Percentiles rank a stretch among this genome's conserved stretches.
These are phyloP conservation scores for Obelidium mucronatum DNA, from an alignment of 192 early-diverging fungal genomes.

Conservation along the genomic window DNA sequence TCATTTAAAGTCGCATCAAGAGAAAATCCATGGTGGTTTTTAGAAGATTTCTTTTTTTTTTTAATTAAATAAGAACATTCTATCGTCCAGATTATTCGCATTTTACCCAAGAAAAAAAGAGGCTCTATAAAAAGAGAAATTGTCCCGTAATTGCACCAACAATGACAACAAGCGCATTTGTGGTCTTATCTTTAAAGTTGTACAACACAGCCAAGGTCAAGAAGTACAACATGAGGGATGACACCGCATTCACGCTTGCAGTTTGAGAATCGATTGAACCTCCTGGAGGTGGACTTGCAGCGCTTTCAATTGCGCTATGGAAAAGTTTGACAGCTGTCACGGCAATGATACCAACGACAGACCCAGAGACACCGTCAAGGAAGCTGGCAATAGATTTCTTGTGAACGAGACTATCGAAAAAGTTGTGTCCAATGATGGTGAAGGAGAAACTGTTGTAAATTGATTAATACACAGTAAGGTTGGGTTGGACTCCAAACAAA, in stretches of 20 bases:
- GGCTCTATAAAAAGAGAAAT: conserved; percentile 47
- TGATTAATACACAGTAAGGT: not conserved
- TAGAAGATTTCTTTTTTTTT: no score
- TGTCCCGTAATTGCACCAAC: conserved; percentile 44
- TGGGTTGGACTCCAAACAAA: not conserved
- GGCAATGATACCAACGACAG: conserved; percentile 46
- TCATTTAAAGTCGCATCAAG: no score
- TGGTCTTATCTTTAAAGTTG: conserved; percentile 38
- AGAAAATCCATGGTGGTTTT: no score
- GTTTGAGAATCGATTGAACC: conserved; percentile 22
- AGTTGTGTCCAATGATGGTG: conserved; percentile 44
- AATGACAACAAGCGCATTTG: conserved; percentile 36
- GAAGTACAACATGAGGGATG: conserved; percentile 36
- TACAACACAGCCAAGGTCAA: conserved; percentile 39
- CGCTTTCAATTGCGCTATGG: conserved; percentile 12
- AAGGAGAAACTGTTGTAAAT: not conserved
- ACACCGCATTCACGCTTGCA: conserved; percentile 19
- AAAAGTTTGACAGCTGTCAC: conserved; percentile 44
- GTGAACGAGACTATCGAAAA: conserved; percentile 44
- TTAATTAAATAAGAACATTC: no score
- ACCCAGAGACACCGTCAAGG: conserved; percentile 44
- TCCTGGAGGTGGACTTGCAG: not conserved
- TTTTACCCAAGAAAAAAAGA: no score
- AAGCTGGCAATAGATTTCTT: conserved; percentile 31
- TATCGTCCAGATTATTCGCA: no score